phyloP scores from a whole-genome alignment of 805 yeast species.

The Nakazawaea ernobii region DNA sequence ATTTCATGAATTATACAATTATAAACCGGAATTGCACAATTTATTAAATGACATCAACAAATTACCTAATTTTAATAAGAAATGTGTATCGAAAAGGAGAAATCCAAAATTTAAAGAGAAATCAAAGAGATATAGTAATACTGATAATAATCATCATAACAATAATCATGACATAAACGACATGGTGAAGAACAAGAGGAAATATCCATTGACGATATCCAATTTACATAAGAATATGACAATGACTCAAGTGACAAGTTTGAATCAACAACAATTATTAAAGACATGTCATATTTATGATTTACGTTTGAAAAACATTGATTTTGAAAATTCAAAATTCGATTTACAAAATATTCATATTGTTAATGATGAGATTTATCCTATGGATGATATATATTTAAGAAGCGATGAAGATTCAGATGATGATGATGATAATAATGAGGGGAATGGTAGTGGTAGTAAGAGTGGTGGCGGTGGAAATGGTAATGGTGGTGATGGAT shows the following conservation, averaged over 20 bases:
- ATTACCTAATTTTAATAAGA: constrained; percentile 5
- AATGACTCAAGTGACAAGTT: not conserved
- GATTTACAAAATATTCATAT: constrained; percentile 14
- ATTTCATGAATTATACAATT: constrained; percentile 1
- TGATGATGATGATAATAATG: constrained; percentile 9
- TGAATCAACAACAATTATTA: constrained; percentile 7
- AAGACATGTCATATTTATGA: constrained; percentile 1
- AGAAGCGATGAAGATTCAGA: constrained; percentile 1
- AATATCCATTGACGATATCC: constrained; percentile 1
- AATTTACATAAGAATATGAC: not conserved
- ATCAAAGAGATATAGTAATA: too few species aligned
- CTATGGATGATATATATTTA: constrained; percentile 5
- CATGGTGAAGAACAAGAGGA: not conserved
- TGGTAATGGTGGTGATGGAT: constrained; percentile 9
- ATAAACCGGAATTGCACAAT: not conserved
- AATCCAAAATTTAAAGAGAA: not conserved
- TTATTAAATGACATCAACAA: constrained; percentile 3
- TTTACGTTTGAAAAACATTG: constrained; percentile 5
- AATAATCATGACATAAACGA: not conserved
- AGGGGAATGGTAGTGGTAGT: not conserved
- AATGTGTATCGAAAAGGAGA: not conserved
- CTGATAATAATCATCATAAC: not conserved
- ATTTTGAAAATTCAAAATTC: constrained; percentile 4
- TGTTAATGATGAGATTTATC: constrained; percentile 8
- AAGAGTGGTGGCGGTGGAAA: not conserved